Base-by-base conservation (phyloP, 768 basidiomycete species). In the Albatrellus ellisii region DNA sequence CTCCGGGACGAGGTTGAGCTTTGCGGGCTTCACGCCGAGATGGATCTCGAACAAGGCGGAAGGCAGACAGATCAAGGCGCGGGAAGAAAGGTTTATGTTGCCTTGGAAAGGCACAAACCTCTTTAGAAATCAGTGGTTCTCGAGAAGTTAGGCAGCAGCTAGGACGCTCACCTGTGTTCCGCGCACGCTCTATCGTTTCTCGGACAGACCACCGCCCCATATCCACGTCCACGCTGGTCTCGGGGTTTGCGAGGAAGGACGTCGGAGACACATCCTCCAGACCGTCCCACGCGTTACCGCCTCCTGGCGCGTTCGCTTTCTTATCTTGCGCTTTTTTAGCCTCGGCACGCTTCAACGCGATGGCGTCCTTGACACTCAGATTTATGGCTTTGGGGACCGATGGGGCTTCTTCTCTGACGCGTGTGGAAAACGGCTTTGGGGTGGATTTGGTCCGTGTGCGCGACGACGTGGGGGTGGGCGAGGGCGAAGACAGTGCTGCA, bases 31-130 rank as follows among this genome's bases (percentile, higher is more conserved):
- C 41, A 90, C 62, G 5, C 76, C 78, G 21, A 90, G 66, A 59
- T 89, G 87, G 8, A 85, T 70, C 49, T 87, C 80, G 52, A 85
- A 90, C 20, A 90, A 62, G 1, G 73, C 78, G 3, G 80, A 79
- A 4, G 86, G 86, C 17, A 89, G 56, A 55, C 84, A 84, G 3
- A 67, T 70, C 46, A 90, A 61, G 37, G 71, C 73, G 46, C 87
- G 77, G 18, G 83, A 77, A 5, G 79, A 70, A 49, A 89, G 62
- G 60, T 88, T 89, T 53, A 89, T 64, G 27, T 71, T 66, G 50
- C 84, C 85, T 85, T 67, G 61, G 41, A n/a, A n/a, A 46, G 48
- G 49, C 28, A 48, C 54, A 46, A 36, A 18, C 35, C 60, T 54
- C 69, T 68, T 70, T 59, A 54, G 50, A 53, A 52, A 67, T 74